phyloP scores from a whole-genome alignment of 2,329 filamentous ascomycete genomes.

The Boeremia lycopersici region DNA sequence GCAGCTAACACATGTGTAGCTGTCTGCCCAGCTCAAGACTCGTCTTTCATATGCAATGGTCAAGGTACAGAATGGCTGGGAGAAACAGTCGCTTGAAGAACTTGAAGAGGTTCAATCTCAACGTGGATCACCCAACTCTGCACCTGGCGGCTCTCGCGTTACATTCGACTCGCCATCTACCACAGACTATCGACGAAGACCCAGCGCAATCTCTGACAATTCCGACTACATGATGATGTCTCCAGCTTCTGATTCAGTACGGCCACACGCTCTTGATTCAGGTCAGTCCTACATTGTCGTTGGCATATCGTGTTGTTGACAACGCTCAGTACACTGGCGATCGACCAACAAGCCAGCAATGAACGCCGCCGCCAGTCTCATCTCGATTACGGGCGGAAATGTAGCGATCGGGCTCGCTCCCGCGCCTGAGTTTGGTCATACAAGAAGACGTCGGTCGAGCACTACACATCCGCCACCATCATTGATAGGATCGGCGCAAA shows the following conservation, averaged over 20 bases:
- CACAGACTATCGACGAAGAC: slow-evolving; percentile 37
- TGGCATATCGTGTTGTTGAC: neutral
- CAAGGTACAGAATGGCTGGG: slow-evolving; percentile 87
- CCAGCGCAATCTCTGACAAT: slow-evolving; percentile 44
- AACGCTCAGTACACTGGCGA: slow-evolving; percentile 36
- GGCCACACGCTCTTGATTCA: slow-evolving; percentile 31
- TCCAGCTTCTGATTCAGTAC: slow-evolving; percentile 36
- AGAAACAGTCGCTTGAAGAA: slow-evolving; percentile 76
- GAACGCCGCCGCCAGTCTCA: slow-evolving; percentile 35
- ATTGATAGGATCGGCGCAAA: slow-evolving; percentile 33
- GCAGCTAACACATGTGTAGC: slow-evolving; percentile 54
- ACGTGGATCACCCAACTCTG: slow-evolving; percentile 67
- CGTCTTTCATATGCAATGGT: slow-evolving; percentile 92
- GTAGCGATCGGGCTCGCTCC: slow-evolving; percentile 38
- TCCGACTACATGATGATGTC: slow-evolving; percentile 45
- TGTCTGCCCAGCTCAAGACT: slow-evolving; percentile 79
- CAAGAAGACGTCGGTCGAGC: slow-evolving; percentile 46
- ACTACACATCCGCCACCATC: slow-evolving; percentile 41
- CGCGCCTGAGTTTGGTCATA: slow-evolving; percentile 39
- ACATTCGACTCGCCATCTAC: slow-evolving; percentile 40
- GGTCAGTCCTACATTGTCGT: slow-evolving; percentile 21
- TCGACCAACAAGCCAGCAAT: slow-evolving; percentile 33
- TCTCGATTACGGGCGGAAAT: slow-evolving; percentile 36
- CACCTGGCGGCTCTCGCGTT: slow-evolving; percentile 53
- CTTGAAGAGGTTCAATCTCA: slow-evolving; percentile 77